Base-by-base conservation (phyloP, 441 rosid genomes). In the California macrophylla region DNA sequence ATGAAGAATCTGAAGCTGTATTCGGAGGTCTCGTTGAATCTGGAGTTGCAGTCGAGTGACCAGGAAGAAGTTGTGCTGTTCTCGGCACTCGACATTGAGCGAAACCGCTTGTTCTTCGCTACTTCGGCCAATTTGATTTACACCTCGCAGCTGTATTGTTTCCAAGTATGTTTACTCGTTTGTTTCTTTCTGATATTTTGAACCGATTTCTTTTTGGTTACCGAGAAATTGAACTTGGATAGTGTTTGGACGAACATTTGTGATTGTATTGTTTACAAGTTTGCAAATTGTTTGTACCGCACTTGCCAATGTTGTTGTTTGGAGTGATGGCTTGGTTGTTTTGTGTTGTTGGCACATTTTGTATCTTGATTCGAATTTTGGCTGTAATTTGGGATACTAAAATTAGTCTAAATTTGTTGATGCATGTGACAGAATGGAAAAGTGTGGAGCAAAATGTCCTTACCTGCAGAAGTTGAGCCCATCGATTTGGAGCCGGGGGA, bases 1-100 rank as follows among this genome's bases (percentile, higher is more conserved):
- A 91, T 91, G 98, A 88, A 90, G 47, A 91, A 93, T 71, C 76
- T 90, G 77, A 86, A 89, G 85, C 91, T 90, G 15, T 81, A 77
- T 68, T 79, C 87, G 0, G 92, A 88, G 82, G 71, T 84, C 47
- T 67, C 87, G 70, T 81, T 82, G 78, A 81, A 77, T 72, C 81
- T 91, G 56, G 76, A 82, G 69, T 79, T 91, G 28, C 87, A 77
- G 66, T 82, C 89, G 13, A 34, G 21, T 6, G 67, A 64, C 38
- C 77, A 80, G 0, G 82, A 81, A 20, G 96, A 89, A 74, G 72
- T 71, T 30, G 18, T 93, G 42, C 77, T 76, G 64, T 88, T 87
- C 76, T 82, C 91, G 28, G 90, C 96, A 47, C 74, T 86, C 68
- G 98, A 93, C 74, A 80, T 90, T 76, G 96, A 90, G 70, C 82